Percentiles rank a stretch among this genome's conserved stretches.
These are phyloP conservation scores for Kernera saxatilis DNA, from an alignment of 345 rosid genomes.

Conservation along the genomic window DNA sequence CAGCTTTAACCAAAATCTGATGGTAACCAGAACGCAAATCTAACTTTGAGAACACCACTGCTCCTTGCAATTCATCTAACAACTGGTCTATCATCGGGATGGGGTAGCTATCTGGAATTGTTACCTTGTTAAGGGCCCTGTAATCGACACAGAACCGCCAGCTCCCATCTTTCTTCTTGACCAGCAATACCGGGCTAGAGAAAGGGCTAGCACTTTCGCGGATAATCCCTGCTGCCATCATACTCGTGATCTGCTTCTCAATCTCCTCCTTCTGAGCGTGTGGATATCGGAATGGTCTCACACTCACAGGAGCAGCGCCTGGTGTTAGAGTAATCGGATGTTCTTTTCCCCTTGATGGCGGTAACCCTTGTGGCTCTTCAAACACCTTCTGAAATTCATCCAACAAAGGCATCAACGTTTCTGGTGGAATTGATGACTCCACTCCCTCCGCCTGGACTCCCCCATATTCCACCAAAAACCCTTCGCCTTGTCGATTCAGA, in stretches of 20 bases:
- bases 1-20: not conserved
- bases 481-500: too few relatives aligned
- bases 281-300: not conserved
- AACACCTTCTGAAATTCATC: not conserved
- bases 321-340: not conserved
- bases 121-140: not conserved
- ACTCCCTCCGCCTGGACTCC: not conserved
- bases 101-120: too few relatives aligned
- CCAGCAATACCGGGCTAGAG: not conserved
- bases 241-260: not conserved
- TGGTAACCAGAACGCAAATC: not conserved
- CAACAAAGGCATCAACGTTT: too few relatives aligned
- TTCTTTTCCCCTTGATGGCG: not conserved
- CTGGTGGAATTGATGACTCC: too few relatives aligned
- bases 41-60: not conserved
- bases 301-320: not conserved
- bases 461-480: too few relatives aligned
- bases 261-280: not conserved
- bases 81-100: not conserved
- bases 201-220: fast-evolving
- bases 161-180: not conserved
- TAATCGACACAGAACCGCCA: not conserved
- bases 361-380: not conserved
- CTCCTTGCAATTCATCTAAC: not conserved
- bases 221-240: not conserved